Conservation (phyloP, 176 grass and related monocot species). For the Zea luxurians region DNA sequence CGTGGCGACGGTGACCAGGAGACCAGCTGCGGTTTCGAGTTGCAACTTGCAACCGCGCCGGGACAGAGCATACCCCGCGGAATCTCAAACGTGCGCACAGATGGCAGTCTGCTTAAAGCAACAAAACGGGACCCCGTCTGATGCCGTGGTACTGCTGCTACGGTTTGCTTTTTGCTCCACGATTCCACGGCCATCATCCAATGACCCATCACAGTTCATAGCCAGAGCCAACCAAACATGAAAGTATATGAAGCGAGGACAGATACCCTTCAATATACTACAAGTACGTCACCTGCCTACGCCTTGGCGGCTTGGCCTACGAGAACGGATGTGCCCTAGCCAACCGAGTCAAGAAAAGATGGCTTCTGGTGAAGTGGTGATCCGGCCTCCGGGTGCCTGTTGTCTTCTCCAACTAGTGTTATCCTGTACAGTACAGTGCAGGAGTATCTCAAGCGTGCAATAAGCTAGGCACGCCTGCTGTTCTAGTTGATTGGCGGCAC, state of each 20-base stretch:
- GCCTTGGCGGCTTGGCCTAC: not conserved
- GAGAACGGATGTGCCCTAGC: not conserved
- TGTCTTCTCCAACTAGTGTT: not conserved
- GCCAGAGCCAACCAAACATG: not conserved
- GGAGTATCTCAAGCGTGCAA: not conserved
- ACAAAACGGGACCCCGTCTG: not conserved
- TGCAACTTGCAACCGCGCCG: not conserved
- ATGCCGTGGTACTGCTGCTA: not conserved
- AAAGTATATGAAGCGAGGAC: not conserved
- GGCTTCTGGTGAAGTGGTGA: not conserved
- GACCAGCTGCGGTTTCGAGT: constrained; percentile 5
- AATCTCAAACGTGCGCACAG: not conserved
- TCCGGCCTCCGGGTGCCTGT: not conserved
- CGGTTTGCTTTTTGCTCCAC: not conserved
- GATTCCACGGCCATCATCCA: not conserved
- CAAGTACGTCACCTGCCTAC: not conserved
- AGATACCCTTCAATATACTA: too few relatives aligned
- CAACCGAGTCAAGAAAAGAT: constrained; percentile 3
- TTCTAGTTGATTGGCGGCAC: not conserved
- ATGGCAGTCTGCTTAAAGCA: not conserved
- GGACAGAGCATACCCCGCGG: constrained; percentile 14
- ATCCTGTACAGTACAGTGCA: not conserved
- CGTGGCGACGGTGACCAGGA: not conserved
- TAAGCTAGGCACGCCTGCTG: not conserved
- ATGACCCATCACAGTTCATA: not conserved